Percentiles rank a stretch among this genome's conserved stretches.
Evolutionary conservation across 139 green algal genomes (phyloP).

Genomic region (Micractinium sp.): DNA sequence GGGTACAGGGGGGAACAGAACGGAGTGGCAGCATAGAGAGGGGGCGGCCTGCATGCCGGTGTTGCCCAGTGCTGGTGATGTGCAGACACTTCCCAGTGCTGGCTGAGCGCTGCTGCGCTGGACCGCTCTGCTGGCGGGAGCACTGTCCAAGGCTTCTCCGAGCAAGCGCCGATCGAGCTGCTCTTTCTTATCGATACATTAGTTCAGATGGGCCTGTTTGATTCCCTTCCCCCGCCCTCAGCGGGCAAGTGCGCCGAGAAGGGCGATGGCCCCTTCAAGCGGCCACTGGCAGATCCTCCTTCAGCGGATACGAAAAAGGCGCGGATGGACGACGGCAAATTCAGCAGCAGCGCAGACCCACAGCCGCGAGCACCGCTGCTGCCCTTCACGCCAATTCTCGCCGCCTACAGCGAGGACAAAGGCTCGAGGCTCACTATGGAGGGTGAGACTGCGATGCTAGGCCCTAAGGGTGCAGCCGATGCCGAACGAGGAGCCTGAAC

Average conservation of each 20-base stretch:
- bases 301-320: neutral
- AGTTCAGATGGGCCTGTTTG: conserved; percentile 11
- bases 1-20: neutral
- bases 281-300: neutral
- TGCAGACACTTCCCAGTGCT: too few relatives aligned
- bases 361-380: neutral
- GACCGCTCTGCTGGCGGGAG: too few relatives aligned
- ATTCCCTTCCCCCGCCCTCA: conserved; percentile 3
- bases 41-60: neutral
- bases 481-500: neutral
- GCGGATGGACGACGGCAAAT: neutral
- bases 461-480: neutral
- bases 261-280: neutral
- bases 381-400: neutral
- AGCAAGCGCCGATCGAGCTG: too few relatives aligned
- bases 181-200: neutral
- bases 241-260: neutral
- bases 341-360: neutral
- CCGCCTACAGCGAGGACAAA: conserved; percentile 42
- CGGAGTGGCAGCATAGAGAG: neutral
- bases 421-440: conserved; percentile 32
- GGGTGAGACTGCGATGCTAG: neutral
- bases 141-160: neutral
- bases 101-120: neutral
- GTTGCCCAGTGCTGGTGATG: too few relatives aligned